Evolutionary conservation across 2,329 filamentous ascomycete genomes (phyloP), one percentile per base, ranked within the genome.

Genomic region (Sporothrix pallida): DNA sequence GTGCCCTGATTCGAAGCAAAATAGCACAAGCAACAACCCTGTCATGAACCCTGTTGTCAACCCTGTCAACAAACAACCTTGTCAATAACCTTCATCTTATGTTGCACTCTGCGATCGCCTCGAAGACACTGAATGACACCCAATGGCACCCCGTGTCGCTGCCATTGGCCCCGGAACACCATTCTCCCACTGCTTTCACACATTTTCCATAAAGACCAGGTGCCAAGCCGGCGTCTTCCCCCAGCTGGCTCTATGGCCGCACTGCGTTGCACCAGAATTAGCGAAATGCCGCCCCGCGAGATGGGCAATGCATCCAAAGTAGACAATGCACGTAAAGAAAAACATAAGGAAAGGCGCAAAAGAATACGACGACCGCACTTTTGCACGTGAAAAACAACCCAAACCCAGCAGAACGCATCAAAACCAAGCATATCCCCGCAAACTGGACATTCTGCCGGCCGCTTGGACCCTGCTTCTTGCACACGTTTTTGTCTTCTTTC

Each of bases 221-320:
- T 67, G 63, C 63, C 63, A 67, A 67, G 63, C n/a, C 63, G 44
- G 12, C 17, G 5, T 44, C n/a, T 48, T 46, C 62, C 62, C 37
- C n/a, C 42, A 46, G 62, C 42, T 23, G 44, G 62, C 17, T 46
- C 2, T 1, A 23, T 23, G 12, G 44, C 62, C 62, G 62, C 44
- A 13, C 63, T 31, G 63, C 13, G 63, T 67, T 50, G 63, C 31
- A 67, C 46, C 20, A 17, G 44, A 67, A 65, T 44, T 65, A 17
- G 31, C 37, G 60, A 65, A 46, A 65, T 65, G n/a, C 37, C 42
- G 37, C 42, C 26, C 17, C 20, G 9, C 46, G 10, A 65, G 60
- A 65, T 46, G 60, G 20, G 12, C 60, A 63, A 65, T 65, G 60
- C 60, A 44, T 37, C 31, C 60, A 65, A 23, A 17, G 10, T 1